Evolutionary conservation across 1,284 basidiomycete species (phyloP), one percentile per base, ranked within the genome.

Genomic region (Apiotrichum laibachii): DNA sequence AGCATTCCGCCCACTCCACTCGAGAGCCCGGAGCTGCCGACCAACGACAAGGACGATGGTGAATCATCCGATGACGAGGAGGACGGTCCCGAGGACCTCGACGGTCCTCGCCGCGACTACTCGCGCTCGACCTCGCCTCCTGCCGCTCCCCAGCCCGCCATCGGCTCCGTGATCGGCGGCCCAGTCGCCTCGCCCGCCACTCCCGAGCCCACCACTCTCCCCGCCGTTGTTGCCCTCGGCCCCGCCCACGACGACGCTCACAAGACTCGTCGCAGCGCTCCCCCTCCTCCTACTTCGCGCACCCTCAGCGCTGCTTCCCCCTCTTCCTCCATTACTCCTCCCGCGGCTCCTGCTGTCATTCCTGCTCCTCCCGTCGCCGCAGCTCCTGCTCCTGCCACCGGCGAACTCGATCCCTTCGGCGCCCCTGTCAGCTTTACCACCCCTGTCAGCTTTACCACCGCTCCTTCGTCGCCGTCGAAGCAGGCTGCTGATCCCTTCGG

Each of bases 81-180:
- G 6, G 73, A 77, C 31, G 78, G 72, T 1, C 78, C 78, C 0
- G 78, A 80, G 57, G 78, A 80, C 58, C 59, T 80, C 5, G 77
- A 80, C 11, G 67, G 57, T 9, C 70, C 72, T 4, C 65, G 59
- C 13, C 67, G 60, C 34, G 55, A 52, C 2, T 70, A 66, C 56
- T 42, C 57, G 19, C 46, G 44, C 37, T 33, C 58, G 59, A 4
- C 50, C 43, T 63, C 63, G 21, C 49, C 49, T 47, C 57, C 42
- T 26, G 54, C 48, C 31, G 51, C 18, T 8, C 26, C 33, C 15
- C 6, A 26, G 43, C 22, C 43, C 43, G 19, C 43, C 21, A 43
- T 19, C 54, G 82, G 66, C 22, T 55, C 66, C 53, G 62, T 43
- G 31, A 50, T n/a, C 15, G 12, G 11, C 2, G 26, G 26, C 26